Base-by-base conservation (phyloP, 2,329 filamentous ascomycete genomes). In the Ceratocystis colombiana region DNA sequence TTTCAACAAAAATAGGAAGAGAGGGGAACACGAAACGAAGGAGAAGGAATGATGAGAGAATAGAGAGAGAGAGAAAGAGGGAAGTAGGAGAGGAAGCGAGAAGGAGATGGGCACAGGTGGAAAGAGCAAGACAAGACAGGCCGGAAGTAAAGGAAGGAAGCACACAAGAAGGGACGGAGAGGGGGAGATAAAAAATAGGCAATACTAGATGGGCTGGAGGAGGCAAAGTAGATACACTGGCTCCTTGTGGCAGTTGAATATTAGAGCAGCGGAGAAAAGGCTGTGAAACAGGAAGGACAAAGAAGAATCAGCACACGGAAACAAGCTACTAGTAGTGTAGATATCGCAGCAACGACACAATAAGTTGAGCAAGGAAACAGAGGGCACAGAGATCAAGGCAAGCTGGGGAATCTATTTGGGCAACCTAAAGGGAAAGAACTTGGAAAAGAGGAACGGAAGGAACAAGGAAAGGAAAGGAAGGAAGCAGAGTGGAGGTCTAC, bases 21-120 rank as follows among this genome's bases (percentile, higher is more conserved):
- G 28, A 37, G 55, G 30, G 55, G 55, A 59, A 59, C 55, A 53
- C 10, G 10, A 28, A 37, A 53, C 25, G 22, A 53, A 20, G 3
- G 55, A n/a, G 55, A 59, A 59, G 55, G 55, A 64, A 64, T n/a
- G 37, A 57, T 57, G 46, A 25, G 28, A n/a, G 30, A 57, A 64
- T 17, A 64, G 28, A n/a, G 33, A 17, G 57, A 17, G 57, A 48
- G 46, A n/a, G 33, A 22, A 55, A 33, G 22, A 53, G 30, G 20
- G 33, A 37, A 64, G n/a, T 15, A 41, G 30, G 25, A 64, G 20
- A 15, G 12, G 15, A 64, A 28, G 15, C 10, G 46, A 57, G 55
- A 59, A 33, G 63, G 46, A 41, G 63, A 37, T 10, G 28, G 48
- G 48, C n/a, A 55, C n/a, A 55, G n/a, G 37, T 17, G 45, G 41